Percentiles rank a stretch among this genome's conserved stretches.
Conservation (phyloP, 805 yeast genomes). For the Spathaspora sp. region DNA sequence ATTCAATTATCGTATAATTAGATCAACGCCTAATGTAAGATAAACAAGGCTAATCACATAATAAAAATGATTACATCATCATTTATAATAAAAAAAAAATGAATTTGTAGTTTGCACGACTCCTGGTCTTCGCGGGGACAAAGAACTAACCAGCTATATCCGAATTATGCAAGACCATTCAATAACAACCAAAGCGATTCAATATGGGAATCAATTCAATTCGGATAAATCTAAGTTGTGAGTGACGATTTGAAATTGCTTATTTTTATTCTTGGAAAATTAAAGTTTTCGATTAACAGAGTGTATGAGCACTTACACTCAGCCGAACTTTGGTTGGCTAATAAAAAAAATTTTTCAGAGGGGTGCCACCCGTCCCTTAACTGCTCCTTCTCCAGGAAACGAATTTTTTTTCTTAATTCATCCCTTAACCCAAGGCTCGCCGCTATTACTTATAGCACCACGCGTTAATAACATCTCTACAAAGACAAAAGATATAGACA, state of each 20-base stretch:
- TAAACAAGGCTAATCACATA: no score
- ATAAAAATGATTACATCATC: no score
- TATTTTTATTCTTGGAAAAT: no score
- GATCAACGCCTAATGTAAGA: no score
- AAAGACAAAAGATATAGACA: constrained; percentile 7
- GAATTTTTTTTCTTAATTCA: background rate
- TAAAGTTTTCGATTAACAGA: background rate
- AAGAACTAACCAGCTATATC: background rate
- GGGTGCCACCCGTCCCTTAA: background rate
- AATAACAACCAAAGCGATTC: background rate
- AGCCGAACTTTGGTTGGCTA: background rate
- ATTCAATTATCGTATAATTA: no score
- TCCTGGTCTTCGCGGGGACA: background rate
- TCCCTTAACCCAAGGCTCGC: background rate
- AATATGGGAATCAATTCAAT: no score
- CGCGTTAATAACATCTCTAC: background rate
- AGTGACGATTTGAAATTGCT: no score
- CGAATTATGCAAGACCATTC: background rate
- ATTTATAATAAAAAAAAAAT: no score
- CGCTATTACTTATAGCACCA: background rate
- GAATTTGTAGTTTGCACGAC: background rate
- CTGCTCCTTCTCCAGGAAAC: background rate
- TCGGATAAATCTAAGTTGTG: no score
- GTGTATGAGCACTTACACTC: background rate
- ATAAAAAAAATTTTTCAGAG: background rate